Base-by-base conservation (phyloP, 768 basidiomycete genomes). In the Paxillus ammoniavirescens region DNA sequence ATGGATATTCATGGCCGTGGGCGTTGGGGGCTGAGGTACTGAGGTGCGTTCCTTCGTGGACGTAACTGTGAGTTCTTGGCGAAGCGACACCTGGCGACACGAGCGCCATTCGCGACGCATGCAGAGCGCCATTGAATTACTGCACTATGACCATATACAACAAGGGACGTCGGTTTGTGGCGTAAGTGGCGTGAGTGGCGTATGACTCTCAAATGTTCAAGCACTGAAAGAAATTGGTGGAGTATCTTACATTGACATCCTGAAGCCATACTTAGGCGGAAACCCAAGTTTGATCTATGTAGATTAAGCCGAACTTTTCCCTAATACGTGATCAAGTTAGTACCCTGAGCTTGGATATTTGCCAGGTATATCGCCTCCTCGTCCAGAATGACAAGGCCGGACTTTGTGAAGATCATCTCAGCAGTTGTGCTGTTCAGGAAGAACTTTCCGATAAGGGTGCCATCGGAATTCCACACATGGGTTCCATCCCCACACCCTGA, bases 401-500 rank as follows among this genome's bases (percentile, higher is more conserved):
- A 71, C 12, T 68, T 62, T 0, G 76, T 77, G 58, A 78, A 77
- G 2, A 73, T 67, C 60, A 76, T 59, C 61, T 77, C 72, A 15
- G 76, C 66, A 2, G 60, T 63, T 28, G 66, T 65, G 13, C 56
- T 67, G 28, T 44, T 61, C 4, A 82, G 62, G 73, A 84, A 86
- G 65, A 87, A 82, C 62, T 88, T 87, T 10, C 85, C 84, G 1
- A 88, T 69, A 1, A 88, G 72, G 0, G 74, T 77, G 1, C 86
- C 85, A n/a, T 77, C 62, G 13, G 72, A 48, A 58, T 78, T 75
- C 78, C 82, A 84, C 5, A 86, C 84, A 23, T 87, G 81, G 1
- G 81, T 77, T 37, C 87, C 87, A 52, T 89, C 88, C 15, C 81
- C 86, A 51, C 80, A 81, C 2, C 82, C 84, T 0, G 82, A 73